phyloP scores from a whole-genome alignment of 2,329 filamentous ascomycete species.

The Xylogone sp. region DNA sequence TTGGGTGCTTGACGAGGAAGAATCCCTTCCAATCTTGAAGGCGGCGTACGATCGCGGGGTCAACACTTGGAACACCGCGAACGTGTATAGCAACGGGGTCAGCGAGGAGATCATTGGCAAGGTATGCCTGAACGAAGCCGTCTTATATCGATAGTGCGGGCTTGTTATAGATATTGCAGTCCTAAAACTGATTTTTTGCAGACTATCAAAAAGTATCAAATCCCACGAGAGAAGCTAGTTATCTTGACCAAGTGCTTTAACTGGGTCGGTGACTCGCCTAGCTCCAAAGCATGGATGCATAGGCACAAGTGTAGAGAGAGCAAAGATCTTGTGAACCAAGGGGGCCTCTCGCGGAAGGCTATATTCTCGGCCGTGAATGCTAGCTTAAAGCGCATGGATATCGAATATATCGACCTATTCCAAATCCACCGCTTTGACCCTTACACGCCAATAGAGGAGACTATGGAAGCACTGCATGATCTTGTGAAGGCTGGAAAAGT shows the following conservation, averaged over 20 bases:
- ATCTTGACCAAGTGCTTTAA: slow-evolving; percentile 60
- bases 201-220: slow-evolving; percentile 58
- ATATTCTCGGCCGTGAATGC: slow-evolving; percentile 61
- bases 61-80: slow-evolving; percentile 46
- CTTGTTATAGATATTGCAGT: no score
- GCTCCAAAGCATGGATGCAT: slow-evolving; percentile 19
- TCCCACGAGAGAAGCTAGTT: slow-evolving; percentile 59
- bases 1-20: slow-evolving; percentile 52
- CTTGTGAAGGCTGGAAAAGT: slow-evolving; percentile 40
- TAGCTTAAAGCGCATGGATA: slow-evolving; percentile 47
- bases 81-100: slow-evolving; percentile 48
- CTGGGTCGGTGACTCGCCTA: slow-evolving; percentile 34
- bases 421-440: slow-evolving; percentile 56
- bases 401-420: slow-evolving; percentile 45
- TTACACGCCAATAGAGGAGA: slow-evolving; percentile 47
- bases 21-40: slow-evolving; percentile 54
- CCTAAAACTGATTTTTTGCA: no score
- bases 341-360: slow-evolving; percentile 55
- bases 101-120: slow-evolving; percentile 50
- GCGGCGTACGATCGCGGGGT: slow-evolving; percentile 56
- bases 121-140: no score
- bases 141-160: slow-evolving; percentile 61
- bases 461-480: slow-evolving; percentile 49
- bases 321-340: slow-evolving; percentile 33
- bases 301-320: slow-evolving; percentile 24